Evolutionary conservation across 257 asterid species (phyloP).

Genomic region (Hygrophila difformis): DNA sequence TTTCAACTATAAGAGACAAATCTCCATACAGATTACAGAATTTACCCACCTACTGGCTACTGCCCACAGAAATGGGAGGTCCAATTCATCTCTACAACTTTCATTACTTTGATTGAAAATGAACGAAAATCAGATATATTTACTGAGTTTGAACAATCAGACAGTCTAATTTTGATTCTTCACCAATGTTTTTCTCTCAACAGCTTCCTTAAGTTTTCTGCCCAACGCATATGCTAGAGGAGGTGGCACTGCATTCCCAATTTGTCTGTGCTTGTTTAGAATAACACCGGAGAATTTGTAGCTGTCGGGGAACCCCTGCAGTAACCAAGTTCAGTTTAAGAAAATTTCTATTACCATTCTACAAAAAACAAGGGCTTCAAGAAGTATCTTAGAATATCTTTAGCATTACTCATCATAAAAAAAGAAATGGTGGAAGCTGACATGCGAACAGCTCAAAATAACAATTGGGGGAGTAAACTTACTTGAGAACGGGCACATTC

Average conservation of each 20-base stretch:
- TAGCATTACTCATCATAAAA: background rate
- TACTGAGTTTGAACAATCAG: too few relatives aligned
- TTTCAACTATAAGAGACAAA: too few relatives aligned
- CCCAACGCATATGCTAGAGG: slow-evolving; percentile 90
- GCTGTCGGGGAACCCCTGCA: slow-evolving; percentile 85
- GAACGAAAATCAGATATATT: too few relatives aligned
- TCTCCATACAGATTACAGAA: too few relatives aligned
- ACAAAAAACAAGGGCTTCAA: background rate
- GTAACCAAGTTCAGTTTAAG: background rate
- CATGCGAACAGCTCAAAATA: too few relatives aligned
- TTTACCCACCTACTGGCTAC: too few relatives aligned
- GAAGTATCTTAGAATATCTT: background rate
- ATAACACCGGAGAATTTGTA: slow-evolving; percentile 60
- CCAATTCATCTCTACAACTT: too few relatives aligned
- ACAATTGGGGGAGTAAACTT: slow-evolving; percentile 17
- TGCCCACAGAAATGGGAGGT: too few relatives aligned
- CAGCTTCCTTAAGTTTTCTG: slow-evolving; percentile 72
- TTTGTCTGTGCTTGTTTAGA: slow-evolving; percentile 74
- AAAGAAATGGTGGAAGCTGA: too few relatives aligned
- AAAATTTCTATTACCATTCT: background rate
- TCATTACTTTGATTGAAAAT: too few relatives aligned
- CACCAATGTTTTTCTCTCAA: slow-evolving; percentile 12
- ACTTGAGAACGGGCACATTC: slow-evolving; percentile 99
- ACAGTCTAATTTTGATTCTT: too few relatives aligned
- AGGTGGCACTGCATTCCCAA: slow-evolving; percentile 97